Evolutionary conservation across 2,329 filamentous ascomycete genomes (phyloP).

Genomic region (Sclerotinia subarctica): DNA sequence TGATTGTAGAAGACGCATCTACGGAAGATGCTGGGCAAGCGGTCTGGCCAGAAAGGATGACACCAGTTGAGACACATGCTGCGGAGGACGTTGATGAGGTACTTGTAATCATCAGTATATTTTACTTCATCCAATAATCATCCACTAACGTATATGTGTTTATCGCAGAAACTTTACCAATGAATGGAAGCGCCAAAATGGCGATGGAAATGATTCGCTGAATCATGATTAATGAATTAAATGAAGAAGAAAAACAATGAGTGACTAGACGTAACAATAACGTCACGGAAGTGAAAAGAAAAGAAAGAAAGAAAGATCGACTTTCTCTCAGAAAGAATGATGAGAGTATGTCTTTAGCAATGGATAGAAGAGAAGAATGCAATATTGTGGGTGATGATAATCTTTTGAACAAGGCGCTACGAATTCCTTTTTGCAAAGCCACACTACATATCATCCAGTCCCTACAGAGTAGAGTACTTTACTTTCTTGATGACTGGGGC

Average conservation of each 20-base stretch:
- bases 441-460: background rate
- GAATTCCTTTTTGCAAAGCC: slow-evolving; percentile 12
- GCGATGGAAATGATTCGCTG: slow-evolving; percentile 16
- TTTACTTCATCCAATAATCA: slow-evolving; percentile 36
- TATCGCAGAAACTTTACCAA: slow-evolving; percentile 23
- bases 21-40: background rate
- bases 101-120: slow-evolving; percentile 8
- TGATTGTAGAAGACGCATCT: background rate
- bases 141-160: slow-evolving; percentile 23
- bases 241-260: slow-evolving; percentile 26
- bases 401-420: slow-evolving; percentile 16
- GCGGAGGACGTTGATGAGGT: background rate
- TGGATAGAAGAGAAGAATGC: background rate
- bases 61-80: slow-evolving; percentile 4
- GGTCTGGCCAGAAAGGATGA: slow-evolving; percentile 7
- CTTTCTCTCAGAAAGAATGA: slow-evolving; percentile 22
- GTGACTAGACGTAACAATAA: slow-evolving; percentile 31
- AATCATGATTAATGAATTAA: slow-evolving; percentile 25
- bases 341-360: slow-evolving; percentile 16
- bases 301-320: background rate
- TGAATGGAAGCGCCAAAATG: slow-evolving; percentile 18
- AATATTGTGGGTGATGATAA: slow-evolving; percentile 15
- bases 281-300: slow-evolving; percentile 22
- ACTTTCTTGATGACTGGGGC: slow-evolving; percentile 8
- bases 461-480: background rate